phyloP scores from a whole-genome alignment of 1,139 yeast genomes.

The Hyphopichia burtonii region DNA sequence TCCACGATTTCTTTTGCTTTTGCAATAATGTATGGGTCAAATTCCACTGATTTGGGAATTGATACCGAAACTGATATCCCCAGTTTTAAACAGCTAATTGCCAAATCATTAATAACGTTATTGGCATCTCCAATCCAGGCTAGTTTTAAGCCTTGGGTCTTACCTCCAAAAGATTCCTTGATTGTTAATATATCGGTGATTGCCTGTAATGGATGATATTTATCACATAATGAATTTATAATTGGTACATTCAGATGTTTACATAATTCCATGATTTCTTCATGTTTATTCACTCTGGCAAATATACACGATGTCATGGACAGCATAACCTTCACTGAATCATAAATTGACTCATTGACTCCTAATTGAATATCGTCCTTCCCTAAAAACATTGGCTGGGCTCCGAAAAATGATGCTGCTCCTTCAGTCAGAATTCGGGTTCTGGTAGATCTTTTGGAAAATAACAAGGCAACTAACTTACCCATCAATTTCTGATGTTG shows the following conservation, averaged over 20 bases:
- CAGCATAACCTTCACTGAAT: constrained; percentile 78
- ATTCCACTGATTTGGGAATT: constrained; percentile 69
- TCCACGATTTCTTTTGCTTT: constrained; percentile 50
- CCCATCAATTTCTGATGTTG: constrained; percentile 58
- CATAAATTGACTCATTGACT: constrained; percentile 79
- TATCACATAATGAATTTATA: constrained; percentile 82
- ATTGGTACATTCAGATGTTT: constrained; percentile 75
- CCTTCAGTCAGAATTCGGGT: constrained; percentile 87
- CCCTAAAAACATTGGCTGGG: constrained; percentile 87
- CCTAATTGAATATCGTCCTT: constrained; percentile 89
- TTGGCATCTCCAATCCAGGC: constrained; percentile 96
- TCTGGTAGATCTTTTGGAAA: constrained; percentile 83
- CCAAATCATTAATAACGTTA: constrained; percentile 82
- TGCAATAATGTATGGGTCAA: constrained; percentile 49
- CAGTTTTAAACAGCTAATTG: constrained; percentile 72
- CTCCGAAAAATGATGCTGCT: constrained; percentile 82
- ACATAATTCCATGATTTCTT: constrained; percentile 68
- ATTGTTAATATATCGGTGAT: constrained; percentile 80
- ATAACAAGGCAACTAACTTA: constrained; percentile 69
- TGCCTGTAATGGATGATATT: constrained; percentile 85
- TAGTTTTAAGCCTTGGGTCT: constrained; percentile 56
- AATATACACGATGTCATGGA: constrained; percentile 87
- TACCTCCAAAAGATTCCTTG: constrained; percentile 58
- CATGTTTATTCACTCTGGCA: constrained; percentile 79
- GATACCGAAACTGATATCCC: constrained; percentile 78